Percentiles rank a stretch among this genome's conserved stretches.
Conservation (phyloP, 2,329 filamentous ascomycete genomes). For the Sclerotinia subarctica region DNA sequence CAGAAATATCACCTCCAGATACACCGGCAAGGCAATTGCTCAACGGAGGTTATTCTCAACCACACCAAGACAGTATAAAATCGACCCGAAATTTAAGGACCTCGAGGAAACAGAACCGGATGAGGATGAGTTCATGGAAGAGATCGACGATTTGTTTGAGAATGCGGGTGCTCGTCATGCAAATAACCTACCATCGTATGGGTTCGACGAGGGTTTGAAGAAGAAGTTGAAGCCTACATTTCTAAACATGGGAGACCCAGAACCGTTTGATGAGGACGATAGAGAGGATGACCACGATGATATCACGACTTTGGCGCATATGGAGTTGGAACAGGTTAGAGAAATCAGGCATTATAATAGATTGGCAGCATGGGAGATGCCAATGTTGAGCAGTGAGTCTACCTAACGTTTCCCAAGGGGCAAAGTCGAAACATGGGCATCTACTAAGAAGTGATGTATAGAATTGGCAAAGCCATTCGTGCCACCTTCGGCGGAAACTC, state of each 20-base stretch:
- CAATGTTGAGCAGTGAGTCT: constrained; percentile 75
- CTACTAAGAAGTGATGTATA: constrained; percentile 42
- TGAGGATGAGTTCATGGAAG: constrained; percentile 19
- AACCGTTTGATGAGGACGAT: constrained; percentile 35
- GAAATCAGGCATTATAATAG: constrained; percentile 87
- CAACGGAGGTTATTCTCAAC: constrained; percentile 30
- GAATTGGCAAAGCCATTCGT: constrained; percentile 80
- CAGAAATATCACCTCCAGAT: constrained; percentile 22
- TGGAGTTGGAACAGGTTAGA: constrained; percentile 81
- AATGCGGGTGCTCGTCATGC: constrained; percentile 3
- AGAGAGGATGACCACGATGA: constrained; percentile 73
- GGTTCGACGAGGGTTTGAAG: constrained; percentile 17
- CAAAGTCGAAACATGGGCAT: neutral
- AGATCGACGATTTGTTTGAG: constrained; percentile 19
- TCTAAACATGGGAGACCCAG: constrained; percentile 37
- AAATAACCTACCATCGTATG: constrained; percentile 12
- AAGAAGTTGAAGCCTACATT: constrained; percentile 37
- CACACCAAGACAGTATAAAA: constrained; percentile 26
- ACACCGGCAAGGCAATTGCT: constrained; percentile 28
- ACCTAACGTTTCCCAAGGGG: constrained; percentile 4
- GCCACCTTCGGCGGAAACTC: constrained; percentile 62
- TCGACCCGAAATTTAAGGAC: constrained; percentile 22
- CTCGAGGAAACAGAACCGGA: constrained; percentile 16
- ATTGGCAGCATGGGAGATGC: constrained; percentile 93
- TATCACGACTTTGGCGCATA: constrained; percentile 78